Evolutionary conservation across 768 basidiomycete species (phyloP).

Genomic region (Chalciporus sphaerocephalus): DNA sequence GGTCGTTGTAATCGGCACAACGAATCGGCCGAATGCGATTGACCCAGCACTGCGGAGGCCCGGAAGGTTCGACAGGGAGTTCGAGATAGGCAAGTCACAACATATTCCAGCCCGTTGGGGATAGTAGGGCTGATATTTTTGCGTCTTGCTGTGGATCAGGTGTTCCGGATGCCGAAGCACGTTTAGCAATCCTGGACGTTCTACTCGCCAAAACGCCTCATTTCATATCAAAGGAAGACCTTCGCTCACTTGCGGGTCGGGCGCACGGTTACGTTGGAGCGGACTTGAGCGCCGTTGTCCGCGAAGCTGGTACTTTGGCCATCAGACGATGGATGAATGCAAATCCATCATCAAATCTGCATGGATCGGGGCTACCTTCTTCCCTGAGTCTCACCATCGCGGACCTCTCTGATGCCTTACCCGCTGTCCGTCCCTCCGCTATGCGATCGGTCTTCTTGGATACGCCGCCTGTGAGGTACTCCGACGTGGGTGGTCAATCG

Average conservation of each 20-base stretch:
- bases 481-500: constrained; percentile 87
- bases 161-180: constrained; percentile 82
- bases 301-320: constrained; percentile 87
- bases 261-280: constrained; percentile 98
- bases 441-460: constrained; percentile 93
- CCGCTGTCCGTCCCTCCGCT: constrained; percentile 83
- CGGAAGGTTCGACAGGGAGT: constrained; percentile 90
- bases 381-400: constrained; percentile 44
- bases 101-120: constrained; percentile 1
- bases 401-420: constrained; percentile 71
- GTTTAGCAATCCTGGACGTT: constrained; percentile 83
- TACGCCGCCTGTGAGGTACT: constrained; percentile 73
- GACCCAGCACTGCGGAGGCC: constrained; percentile 89
- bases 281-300: constrained; percentile 86
- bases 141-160: constrained; percentile 43
- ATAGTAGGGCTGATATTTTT: neutral
- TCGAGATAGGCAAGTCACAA: constrained; percentile 74
- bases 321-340: constrained; percentile 75
- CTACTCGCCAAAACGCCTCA: constrained; percentile 80
- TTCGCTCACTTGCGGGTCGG: constrained; percentile 62
- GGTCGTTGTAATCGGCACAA: constrained; percentile 94
- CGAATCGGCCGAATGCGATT: constrained; percentile 92
- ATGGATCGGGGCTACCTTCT: constrained; percentile 5
- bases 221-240: constrained; percentile 52
- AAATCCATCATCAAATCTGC: constrained; percentile 6